Evolutionary conservation across 495 filamentous ascomycete species (phyloP), one percentile per base, ranked within the genome.

Genomic region (Bombardia bombarda): DNA sequence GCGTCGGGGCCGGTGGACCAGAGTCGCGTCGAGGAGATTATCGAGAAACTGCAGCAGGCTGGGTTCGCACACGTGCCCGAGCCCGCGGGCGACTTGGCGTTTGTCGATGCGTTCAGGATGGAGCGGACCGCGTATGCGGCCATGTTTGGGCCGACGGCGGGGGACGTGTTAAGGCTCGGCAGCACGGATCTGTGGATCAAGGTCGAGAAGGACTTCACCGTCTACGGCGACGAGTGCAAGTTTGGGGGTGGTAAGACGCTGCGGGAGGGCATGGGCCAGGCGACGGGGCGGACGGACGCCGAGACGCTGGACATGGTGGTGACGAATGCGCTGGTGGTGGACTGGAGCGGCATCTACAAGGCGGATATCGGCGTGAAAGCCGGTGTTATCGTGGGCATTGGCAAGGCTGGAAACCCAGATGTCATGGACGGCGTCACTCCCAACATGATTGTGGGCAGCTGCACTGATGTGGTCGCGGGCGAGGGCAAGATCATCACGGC

Each of bases 191-290:
- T 98, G 12, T 97, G 90, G 89, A 70, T 98, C 45, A 78, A 80
- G 63, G 85, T 98, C 9, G 93, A 97, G 70, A 86, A 82, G 50
- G 93, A 98, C 58, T 65, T 78, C 42, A 87, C 88, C 4, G 66
- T 68, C 10, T 90, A 94, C 59, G 92, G 92, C 17, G 93, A 98
- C 45, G 92, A 98, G 66, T 96, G 90, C 57, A 82, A 83, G 35
- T 97, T 98, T 65, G 92, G 92, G 26, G 92, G 92, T 18, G 92
- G 92, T 18, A 98, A 97, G 75, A 90, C 86, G 18, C 61, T 98
- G 39, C 74, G 92, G 36, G 92, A 98, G 59, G 92, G 92, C 4
- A 98, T 98, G 92, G 93, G 90, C 8, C 90, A 95, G 66, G 86
- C 89, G 6, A 83, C 78, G 25, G 90, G 86, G 16, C 72, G 84